These are phyloP conservation scores for Phaeosphaeriaceae sp. DNA, from an alignment of 2,329 filamentous ascomycete species.

Conservation along the genomic window DNA sequence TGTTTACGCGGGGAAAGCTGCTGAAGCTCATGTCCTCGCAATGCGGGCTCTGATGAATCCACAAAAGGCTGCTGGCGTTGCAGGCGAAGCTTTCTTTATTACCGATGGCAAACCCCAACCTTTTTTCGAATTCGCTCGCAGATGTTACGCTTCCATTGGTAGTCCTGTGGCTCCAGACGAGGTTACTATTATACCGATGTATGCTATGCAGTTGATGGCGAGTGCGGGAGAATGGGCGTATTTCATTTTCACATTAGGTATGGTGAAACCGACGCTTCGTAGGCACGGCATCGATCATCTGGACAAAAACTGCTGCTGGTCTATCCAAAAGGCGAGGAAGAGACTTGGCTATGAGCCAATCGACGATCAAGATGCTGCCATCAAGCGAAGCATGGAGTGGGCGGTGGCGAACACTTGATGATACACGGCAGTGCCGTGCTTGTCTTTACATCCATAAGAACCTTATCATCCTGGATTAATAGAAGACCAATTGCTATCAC, in stretches of 20 bases:
- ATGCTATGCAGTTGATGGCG: slow-evolving; percentile 46
- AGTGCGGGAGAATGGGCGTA: slow-evolving; percentile 48
- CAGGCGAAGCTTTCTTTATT: slow-evolving; percentile 55
- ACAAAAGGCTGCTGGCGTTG: slow-evolving; percentile 44
- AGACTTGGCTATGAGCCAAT: slow-evolving; percentile 70
- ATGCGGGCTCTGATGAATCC: slow-evolving; percentile 51
- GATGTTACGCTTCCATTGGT: slow-evolving; percentile 48
- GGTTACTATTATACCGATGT: slow-evolving; percentile 47
- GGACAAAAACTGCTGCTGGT: slow-evolving; percentile 75
- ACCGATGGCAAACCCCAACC: slow-evolving; percentile 51
- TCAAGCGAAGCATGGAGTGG: slow-evolving; percentile 23
- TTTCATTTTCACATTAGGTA: slow-evolving; percentile 37
- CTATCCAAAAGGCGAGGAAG: slow-evolving; percentile 73
- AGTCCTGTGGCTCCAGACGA: slow-evolving; percentile 33
- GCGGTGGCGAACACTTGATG: neutral
- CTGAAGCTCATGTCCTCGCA: slow-evolving; percentile 56
- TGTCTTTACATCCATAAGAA: too few relatives aligned
- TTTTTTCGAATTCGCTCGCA: slow-evolving; percentile 53
- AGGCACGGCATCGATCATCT: slow-evolving; percentile 62
- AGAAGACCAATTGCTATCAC: too few relatives aligned
- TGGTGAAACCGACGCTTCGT: slow-evolving; percentile 46
- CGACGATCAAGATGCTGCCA: slow-evolving; percentile 67
- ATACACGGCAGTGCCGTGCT: neutral
- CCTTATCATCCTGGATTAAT: too few relatives aligned
- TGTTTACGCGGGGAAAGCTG: slow-evolving; percentile 55